Conservation (phyloP, 495 filamentous ascomycete species). For the Neurospora terricola region DNA sequence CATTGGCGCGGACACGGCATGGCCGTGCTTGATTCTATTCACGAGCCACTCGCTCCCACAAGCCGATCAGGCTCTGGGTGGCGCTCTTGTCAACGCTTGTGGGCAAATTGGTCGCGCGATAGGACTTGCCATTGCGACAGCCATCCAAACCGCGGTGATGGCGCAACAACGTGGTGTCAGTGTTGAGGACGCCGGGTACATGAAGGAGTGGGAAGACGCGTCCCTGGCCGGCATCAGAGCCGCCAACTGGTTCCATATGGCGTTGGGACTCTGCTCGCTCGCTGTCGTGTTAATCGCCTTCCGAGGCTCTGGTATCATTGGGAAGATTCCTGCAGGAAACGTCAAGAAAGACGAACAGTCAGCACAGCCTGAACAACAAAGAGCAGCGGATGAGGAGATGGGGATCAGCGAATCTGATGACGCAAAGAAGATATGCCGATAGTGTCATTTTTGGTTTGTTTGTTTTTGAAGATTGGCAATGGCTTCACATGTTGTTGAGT, state of each 20-base stretch:
- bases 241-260: constrained; percentile 45
- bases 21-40: constrained; percentile 49
- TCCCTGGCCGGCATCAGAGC: constrained; percentile 42
- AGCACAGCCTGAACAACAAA: background rate
- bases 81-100: constrained; percentile 50
- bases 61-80: constrained; percentile 52
- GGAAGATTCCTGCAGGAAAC: constrained; percentile 14
- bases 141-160: constrained; percentile 46
- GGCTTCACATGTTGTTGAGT: background rate
- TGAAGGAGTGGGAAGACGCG: constrained; percentile 28
- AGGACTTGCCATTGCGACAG: constrained; percentile 47
- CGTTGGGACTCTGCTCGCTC: constrained; percentile 24
- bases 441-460: background rate
- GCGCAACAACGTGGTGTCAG: constrained; percentile 28
- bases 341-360: background rate
- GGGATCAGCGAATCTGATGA: background rate
- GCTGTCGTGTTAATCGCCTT: constrained; percentile 30
- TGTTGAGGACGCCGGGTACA: constrained; percentile 26
- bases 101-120: constrained; percentile 48
- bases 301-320: constrained; percentile 35
- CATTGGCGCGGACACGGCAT: constrained; percentile 49
- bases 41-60: constrained; percentile 45
- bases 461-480: background rate
- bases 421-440: background rate
- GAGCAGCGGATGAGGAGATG: background rate